Evolutionary conservation across 169 alveolate species (phyloP), one percentile per base, ranked within the genome.

Genomic region (Eimeria praecox): DNA sequence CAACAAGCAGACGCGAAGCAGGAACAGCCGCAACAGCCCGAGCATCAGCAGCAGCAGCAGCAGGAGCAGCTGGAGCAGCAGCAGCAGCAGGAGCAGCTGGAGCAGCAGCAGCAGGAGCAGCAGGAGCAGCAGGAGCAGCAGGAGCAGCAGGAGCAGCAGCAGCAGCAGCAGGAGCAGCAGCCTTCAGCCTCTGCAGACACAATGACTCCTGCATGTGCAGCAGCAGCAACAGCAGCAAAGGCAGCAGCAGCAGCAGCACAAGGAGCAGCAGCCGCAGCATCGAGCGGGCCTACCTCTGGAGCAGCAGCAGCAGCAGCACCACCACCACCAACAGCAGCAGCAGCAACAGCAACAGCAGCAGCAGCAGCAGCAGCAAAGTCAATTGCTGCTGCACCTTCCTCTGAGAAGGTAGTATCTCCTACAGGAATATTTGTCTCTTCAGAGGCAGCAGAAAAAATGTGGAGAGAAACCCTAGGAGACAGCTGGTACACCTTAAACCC

Each of bases 291-390:
- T 40, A 40, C 33, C 35, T 12, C 54, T 4, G 91, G 14, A 35
- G 46, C 83, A 73, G 83, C 83, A 73, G 44, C 83, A 9, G 38
- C 83, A 5, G 52, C 83, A 73, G 52, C 49, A n/a, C 64, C 88
- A 18, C 35, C 52, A 24, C 52, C 20, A 49, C 20, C 56, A 49
- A 12, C 56, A 49, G 20, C 56, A 49, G 56, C 5, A 12, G 20
- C 56, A 73, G 88, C 66, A 40, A 62, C 20, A 78, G 88, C 88
- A 22, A n/a, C 91, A 46, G 91, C 91, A 49, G 52, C 64, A 82
- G 73, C 75, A 52, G 16, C 91, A n/a, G 69, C 24, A 35, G 44
- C 56, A 30, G 44, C 91, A 35, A 69, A 44, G 27, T 44, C 52
- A 1, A 52, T 30, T 46, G 42, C 52, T 46, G 91, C 42, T 27